Percentiles rank a stretch among this genome's conserved stretches.
Conservation (phyloP, 108 stramenopile species). For the Nitzschia putrida region DNA sequence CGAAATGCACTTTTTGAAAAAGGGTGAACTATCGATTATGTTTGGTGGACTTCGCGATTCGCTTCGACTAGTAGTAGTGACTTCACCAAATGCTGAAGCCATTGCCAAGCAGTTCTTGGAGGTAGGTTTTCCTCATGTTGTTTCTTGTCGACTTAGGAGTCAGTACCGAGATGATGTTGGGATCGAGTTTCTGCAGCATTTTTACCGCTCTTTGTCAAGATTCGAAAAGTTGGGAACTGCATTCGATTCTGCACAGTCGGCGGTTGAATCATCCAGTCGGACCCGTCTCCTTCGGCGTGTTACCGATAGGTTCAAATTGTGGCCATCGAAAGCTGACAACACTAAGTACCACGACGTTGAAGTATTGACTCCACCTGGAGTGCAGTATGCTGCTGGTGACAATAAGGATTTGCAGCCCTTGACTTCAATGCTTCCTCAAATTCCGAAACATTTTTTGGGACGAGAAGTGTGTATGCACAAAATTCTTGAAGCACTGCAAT, state of each 20-base stretch:
- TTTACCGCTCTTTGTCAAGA: constrained; percentile 57
- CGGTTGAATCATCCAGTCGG: constrained; percentile 41
- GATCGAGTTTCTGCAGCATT: constrained; percentile 59
- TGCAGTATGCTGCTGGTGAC: not conserved
- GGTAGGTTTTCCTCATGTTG: constrained; percentile 87
- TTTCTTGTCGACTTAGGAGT: constrained; percentile 59
- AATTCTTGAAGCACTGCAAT: constrained; percentile 46
- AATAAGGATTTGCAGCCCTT: not conserved
- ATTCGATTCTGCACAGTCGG: constrained; percentile 65
- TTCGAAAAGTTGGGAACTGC: constrained; percentile 57
- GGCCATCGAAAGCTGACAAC: constrained; percentile 41
- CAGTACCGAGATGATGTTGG: constrained; percentile 62
- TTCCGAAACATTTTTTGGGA: constrained; percentile 65
- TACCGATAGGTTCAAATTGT: constrained; percentile 51
- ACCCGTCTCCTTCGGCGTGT: constrained; percentile 35
- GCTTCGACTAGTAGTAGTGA: constrained; percentile 78
- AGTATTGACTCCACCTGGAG: constrained; percentile 16
- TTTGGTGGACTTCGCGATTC: not conserved
- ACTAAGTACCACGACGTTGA: constrained; percentile 27
- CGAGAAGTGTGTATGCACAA: constrained; percentile 62
- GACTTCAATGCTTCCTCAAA: constrained; percentile 2
- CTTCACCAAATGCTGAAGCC: constrained; percentile 63
- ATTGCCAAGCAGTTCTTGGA: constrained; percentile 74
- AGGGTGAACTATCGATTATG: constrained; percentile 36
- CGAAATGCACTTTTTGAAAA: constrained; percentile 43